A percentile compares a stretch with the other conserved stretches of the same genome.
phyloP scores from a whole-genome alignment of 1,139 yeast genomes.

The Arxiozyma heterogenica region DNA sequence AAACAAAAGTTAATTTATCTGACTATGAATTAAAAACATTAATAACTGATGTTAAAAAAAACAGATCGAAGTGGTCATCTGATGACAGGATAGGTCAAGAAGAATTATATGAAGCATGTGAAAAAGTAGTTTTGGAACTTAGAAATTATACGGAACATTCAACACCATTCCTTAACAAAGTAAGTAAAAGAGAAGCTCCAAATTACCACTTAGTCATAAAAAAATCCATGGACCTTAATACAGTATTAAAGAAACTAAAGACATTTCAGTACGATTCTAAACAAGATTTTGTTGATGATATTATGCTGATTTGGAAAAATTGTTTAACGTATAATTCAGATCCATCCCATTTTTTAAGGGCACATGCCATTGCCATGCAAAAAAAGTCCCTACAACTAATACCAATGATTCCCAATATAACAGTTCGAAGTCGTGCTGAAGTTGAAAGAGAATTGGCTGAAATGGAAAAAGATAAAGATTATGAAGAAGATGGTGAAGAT shows the following conservation, averaged over 20 bases:
- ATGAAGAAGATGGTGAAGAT: conserved; percentile 17
- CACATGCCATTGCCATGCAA: conserved; percentile 94
- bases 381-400: conserved; percentile 67
- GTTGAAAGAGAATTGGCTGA: conserved; percentile 75
- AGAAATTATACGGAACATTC: conserved; percentile 94
- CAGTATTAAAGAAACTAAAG: conserved; percentile 84
- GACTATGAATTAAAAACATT: conserved; percentile 78
- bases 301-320: conserved; percentile 91
- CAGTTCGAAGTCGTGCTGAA: conserved; percentile 70
- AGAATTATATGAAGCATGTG: conserved; percentile 94
- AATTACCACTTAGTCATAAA: conserved; percentile 85
- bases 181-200: conserved; percentile 95
- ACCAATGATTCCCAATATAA: conserved; percentile 83
- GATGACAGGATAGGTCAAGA: conserved; percentile 95
- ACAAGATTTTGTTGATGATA: conserved; percentile 82
- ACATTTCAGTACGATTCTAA: conserved; percentile 73
- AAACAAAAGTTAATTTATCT: conserved; percentile 66
- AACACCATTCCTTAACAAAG: conserved; percentile 89
- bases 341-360: conserved; percentile 83
- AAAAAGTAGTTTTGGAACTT: conserved; percentile 81
- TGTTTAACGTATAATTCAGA: conserved; percentile 91
- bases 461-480: conserved; percentile 24
- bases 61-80: conserved; percentile 93
- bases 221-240: conserved; percentile 92
- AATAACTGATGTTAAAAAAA: conserved; percentile 86